phyloP scores from a whole-genome alignment of 2,329 filamentous ascomycete species.

The Diaporthe humulicola region DNA sequence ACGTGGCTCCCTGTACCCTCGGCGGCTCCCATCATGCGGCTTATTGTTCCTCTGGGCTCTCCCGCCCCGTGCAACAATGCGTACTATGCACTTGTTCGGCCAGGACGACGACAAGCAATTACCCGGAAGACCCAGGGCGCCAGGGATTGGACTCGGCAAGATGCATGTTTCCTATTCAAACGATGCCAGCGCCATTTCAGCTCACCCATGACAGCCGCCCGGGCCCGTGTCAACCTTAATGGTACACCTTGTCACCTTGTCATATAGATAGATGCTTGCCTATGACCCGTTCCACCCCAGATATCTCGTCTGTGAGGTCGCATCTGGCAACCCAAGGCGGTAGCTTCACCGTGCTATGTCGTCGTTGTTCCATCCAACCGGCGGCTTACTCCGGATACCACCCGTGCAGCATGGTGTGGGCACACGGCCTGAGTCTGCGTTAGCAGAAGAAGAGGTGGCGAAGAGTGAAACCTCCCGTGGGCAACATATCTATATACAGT shows the following conservation, averaged over 20 bases:
- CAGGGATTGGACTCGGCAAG: conserved; percentile 18
- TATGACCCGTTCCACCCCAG: conserved; percentile 9
- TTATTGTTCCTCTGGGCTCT: conserved; percentile 25
- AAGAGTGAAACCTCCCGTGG: conserved; percentile 17
- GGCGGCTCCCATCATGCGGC: conserved; percentile 28
- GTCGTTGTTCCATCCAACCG: conserved; percentile 6
- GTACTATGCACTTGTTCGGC: conserved; percentile 22
- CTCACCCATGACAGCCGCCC: conserved; percentile 19
- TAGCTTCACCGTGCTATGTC: conserved; percentile 20
- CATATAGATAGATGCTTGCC: not conserved
- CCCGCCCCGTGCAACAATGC: conserved; percentile 18
- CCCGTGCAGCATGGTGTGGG: conserved; percentile 6
- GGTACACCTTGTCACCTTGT: conserved; percentile 29
- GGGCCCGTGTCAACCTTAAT: conserved; percentile 29
- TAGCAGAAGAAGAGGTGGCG: not conserved
- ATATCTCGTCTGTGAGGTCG: conserved; percentile 28
- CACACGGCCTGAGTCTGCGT: not conserved
- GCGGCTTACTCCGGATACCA: conserved; percentile 14
- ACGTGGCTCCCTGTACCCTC: conserved; percentile 24
- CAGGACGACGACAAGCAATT: conserved; percentile 24
- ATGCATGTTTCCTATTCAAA: conserved; percentile 24
- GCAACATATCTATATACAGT: conserved; percentile 25
- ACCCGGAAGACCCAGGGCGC: not conserved
- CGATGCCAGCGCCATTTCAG: conserved; percentile 19
- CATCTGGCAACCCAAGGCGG: conserved; percentile 19